A percentile compares a stretch with the other conserved stretches of the same genome.
These are phyloP conservation scores for Biscogniauxia marginata DNA, from an alignment of 2,329 filamentous ascomycete species.

Conservation along the genomic window DNA sequence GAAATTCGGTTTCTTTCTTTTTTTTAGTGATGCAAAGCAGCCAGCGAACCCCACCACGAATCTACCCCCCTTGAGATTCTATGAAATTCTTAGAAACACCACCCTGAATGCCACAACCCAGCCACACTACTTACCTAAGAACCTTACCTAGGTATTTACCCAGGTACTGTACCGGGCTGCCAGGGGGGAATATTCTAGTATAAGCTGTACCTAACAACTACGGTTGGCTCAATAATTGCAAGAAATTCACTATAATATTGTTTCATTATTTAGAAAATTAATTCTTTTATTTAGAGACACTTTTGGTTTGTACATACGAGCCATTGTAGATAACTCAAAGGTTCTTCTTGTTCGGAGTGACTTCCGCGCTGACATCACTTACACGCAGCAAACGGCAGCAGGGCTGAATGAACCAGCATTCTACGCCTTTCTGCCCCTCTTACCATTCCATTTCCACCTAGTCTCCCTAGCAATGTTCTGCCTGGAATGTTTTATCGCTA, in stretches of 20 bases:
- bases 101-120: constrained; percentile 2
- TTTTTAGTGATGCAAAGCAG: constrained; percentile 21
- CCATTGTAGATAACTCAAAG: too few species aligned
- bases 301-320: background rate
- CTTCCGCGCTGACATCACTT: background rate
- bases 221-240: too few species aligned
- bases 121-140: background rate
- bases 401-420: background rate
- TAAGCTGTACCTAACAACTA: too few species aligned
- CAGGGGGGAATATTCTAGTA: too few species aligned
- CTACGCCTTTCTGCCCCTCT: background rate
- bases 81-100: constrained; percentile 22
- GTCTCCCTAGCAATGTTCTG: background rate
- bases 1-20: constrained; percentile 10
- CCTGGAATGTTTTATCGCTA: background rate
- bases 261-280: too few species aligned
- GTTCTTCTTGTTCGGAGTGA: background rate
- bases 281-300: background rate
- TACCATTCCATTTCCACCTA: background rate
- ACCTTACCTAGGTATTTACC: too few species aligned
- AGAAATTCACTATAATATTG: too few species aligned
- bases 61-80: constrained; percentile 15
- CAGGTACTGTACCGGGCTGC: too few species aligned
- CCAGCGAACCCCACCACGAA: constrained; percentile 18
- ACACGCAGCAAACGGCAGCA: background rate